A percentile compares a stretch with the other conserved stretches of the same genome.
Evolutionary conservation across 768 basidiomycete species (phyloP).

Genomic region (Royoungia palumana): DNA sequence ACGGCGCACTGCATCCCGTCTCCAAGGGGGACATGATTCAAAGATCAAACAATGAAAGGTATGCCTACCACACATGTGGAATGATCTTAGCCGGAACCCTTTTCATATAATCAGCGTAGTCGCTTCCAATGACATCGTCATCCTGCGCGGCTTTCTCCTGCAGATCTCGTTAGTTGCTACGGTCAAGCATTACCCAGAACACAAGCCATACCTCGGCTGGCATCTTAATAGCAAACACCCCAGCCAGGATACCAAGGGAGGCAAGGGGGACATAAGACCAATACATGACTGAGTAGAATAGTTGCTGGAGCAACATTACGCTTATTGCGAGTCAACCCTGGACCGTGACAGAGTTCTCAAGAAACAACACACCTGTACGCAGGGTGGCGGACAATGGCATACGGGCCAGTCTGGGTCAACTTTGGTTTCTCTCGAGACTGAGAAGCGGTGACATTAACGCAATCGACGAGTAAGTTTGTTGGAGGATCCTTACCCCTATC

Average conservation of each 20-base stretch:
- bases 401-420: slow-evolving; percentile 32
- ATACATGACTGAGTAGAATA: slow-evolving; percentile 23
- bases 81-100: slow-evolving; percentile 29
- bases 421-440: slow-evolving; percentile 31
- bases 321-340: slow-evolving; percentile 8
- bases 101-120: slow-evolving; percentile 32
- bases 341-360: background rate
- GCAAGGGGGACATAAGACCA: slow-evolving; percentile 37
- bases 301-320: slow-evolving; percentile 25
- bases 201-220: slow-evolving; percentile 29
- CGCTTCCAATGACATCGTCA: slow-evolving; percentile 19
- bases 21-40: background rate
- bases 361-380: slow-evolving; percentile 28
- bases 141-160: slow-evolving; percentile 31
- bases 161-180: background rate
- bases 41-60: background rate
- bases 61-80: slow-evolving; percentile 29
- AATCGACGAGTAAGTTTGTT: background rate
- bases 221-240: slow-evolving; percentile 32
- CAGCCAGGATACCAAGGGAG: slow-evolving; percentile 19
- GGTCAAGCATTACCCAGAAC: background rate
- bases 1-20: background rate
- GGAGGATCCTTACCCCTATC: slow-evolving; percentile 29
- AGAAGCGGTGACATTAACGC: background rate
- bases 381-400: slow-evolving; percentile 37